A percentile compares a stretch with the other conserved stretches of the same genome.
Evolutionary conservation across 257 asterid species (phyloP).

Genomic region (Solanum sparsipilum): DNA sequence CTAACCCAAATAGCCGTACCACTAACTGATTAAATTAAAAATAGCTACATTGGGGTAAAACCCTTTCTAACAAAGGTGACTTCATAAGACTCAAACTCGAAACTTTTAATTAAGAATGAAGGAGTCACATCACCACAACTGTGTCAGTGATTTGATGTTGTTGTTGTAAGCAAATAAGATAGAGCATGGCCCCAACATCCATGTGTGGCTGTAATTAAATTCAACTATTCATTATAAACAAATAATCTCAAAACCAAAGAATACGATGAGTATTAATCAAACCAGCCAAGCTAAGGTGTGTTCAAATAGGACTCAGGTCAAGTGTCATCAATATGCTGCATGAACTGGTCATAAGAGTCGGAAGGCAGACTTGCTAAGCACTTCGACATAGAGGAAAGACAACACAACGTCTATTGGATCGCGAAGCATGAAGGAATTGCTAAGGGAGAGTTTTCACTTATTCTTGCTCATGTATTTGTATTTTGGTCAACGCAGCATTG

Average conservation of each 20-base stretch:
- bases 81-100: accelerated
- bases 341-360: neutral
- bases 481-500: neutral
- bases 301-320: neutral
- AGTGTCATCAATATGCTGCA: neutral
- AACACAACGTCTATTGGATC: too few relatives aligned
- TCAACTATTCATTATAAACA: too few relatives aligned
- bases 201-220: too few relatives aligned
- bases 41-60: neutral
- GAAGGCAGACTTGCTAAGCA: neutral
- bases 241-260: too few relatives aligned
- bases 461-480: neutral
- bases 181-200: too few relatives aligned
- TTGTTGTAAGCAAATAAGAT: too few relatives aligned
- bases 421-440: too few relatives aligned
- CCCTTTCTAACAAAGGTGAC: accelerated
- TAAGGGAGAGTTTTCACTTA: neutral
- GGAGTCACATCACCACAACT: too few relatives aligned
- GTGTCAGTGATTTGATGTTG: too few relatives aligned
- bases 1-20: neutral
- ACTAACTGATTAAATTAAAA: neutral
- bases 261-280: neutral
- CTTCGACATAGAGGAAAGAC: too few relatives aligned
- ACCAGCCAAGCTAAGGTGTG: neutral
- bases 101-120: too few relatives aligned